Percentiles rank a stretch among this genome's conserved stretches.
These are phyloP conservation scores for Microdochium nivale DNA, from an alignment of 2,329 filamentous ascomycete genomes.

Conservation along the genomic window DNA sequence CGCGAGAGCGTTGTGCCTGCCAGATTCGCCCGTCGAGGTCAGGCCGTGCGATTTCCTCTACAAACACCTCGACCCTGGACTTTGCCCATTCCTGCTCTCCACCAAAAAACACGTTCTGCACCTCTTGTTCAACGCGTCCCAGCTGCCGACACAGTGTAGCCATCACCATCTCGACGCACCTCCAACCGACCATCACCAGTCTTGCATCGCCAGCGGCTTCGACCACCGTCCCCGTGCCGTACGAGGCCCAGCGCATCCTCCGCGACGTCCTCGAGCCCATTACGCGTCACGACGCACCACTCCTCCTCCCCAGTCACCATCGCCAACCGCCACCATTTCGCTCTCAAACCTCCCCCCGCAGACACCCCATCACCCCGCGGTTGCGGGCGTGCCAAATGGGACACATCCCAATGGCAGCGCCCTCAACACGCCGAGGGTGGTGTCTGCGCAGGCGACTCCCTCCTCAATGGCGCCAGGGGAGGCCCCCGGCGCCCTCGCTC, in stretches of 20 bases:
- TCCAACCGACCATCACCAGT: neutral
- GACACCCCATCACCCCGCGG: conserved; percentile 21
- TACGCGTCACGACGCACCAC: neutral
- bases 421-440: conserved; percentile 15
- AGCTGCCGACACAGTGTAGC: neutral
- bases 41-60: neutral
- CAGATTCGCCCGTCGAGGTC: neutral
- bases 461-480: conserved; percentile 14
- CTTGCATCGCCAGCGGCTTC: neutral
- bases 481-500: conserved; percentile 29
- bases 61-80: neutral
- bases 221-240: neutral
- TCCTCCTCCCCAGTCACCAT: neutral
- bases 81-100: neutral
- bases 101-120: conserved; percentile 1
- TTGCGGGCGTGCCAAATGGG: conserved; percentile 14
- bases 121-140: neutral
- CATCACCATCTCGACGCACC: neutral
- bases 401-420: conserved; percentile 15
- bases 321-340: conserved; percentile 23
- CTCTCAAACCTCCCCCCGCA: conserved; percentile 16
- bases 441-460: conserved; percentile 8
- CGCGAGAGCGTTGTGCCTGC: neutral
- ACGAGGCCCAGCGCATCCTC: neutral
- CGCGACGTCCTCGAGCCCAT: neutral